Conservation (phyloP, 2,329 filamentous ascomycete species). For the Magnaporthiopsis rhizophila region DNA sequence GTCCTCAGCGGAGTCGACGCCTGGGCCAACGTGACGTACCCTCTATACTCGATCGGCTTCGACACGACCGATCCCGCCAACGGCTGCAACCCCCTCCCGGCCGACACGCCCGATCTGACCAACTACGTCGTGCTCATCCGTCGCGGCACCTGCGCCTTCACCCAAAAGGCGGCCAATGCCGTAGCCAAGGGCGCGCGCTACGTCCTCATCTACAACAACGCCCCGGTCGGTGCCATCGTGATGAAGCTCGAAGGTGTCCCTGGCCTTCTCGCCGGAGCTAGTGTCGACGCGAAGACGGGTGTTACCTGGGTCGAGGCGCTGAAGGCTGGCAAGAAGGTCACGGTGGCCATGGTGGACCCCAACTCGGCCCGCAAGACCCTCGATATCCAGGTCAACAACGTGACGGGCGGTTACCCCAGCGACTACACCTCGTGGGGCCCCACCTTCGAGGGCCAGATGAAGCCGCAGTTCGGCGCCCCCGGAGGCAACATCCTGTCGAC, state of each 20-base stretch:
- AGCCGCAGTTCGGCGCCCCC: slow-evolving; percentile 38
- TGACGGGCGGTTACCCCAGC: slow-evolving; percentile 35
- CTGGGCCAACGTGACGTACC: slow-evolving; percentile 38
- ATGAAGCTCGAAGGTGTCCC: slow-evolving; percentile 24
- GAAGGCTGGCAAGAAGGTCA: slow-evolving; percentile 33
- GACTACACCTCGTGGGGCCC: slow-evolving; percentile 37
- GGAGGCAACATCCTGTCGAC: slow-evolving; percentile 45
- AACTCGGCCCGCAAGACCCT: slow-evolving; percentile 26
- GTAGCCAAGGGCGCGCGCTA: slow-evolving; percentile 49
- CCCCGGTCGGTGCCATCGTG: slow-evolving; percentile 26
- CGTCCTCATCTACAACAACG: slow-evolving; percentile 58
- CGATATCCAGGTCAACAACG: slow-evolving; percentile 27
- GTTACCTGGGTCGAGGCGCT: slow-evolving; percentile 35
- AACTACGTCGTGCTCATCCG: slow-evolving; percentile 51
- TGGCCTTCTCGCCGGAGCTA: slow-evolving; percentile 29
- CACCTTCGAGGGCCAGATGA: slow-evolving; percentile 36
- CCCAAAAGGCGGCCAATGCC: slow-evolving; percentile 44
- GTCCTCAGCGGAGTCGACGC: slow-evolving; percentile 29
- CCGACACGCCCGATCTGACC: slow-evolving; percentile 47
- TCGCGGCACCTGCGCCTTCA: slow-evolving; percentile 46
- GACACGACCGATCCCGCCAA: slow-evolving; percentile 39
- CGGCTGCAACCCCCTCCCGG: slow-evolving; percentile 44
- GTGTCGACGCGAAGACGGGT: slow-evolving; percentile 33
- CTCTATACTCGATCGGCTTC: slow-evolving; percentile 40
- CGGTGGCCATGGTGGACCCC: slow-evolving; percentile 35